Base-by-base conservation (phyloP, 1,284 basidiomycete species). In the Mycena citricolor region DNA sequence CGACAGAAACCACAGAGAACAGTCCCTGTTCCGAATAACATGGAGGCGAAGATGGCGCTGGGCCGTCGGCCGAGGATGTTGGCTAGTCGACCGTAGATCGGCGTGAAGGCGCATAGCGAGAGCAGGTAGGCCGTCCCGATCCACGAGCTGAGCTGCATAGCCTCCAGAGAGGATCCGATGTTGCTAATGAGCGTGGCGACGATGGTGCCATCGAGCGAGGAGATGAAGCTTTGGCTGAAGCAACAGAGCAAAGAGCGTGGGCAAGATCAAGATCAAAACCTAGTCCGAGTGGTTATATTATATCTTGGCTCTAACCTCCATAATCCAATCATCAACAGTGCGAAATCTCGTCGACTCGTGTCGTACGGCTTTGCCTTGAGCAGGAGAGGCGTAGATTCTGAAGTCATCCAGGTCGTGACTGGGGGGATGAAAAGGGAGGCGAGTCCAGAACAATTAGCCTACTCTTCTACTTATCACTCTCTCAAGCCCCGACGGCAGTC, bases 291-390 rank as follows among this genome's bases (percentile, higher is more conserved):
- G 23, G n/a, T 12, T 22, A 43, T n/a, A n/a, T n/a, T n/a, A n/a
- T n/a, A n/a, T n/a, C n/a, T n/a, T n/a, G n/a, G n/a, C n/a, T n/a
- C 50, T 17, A 23, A 48, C 52, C 46, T 52, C 52, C 52, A 54
- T 4, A 54, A 26, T 3, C 52, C 52, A 8, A 39, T 45, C 51
- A 49, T 46, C 24, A 53, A 23, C 26, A 50, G 21, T 22, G 23
- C 51, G 28, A 53, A 49, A 16, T 50, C 51, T 8, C 26, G 21
- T 16, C 44, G 25, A 13, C 32, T 39, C n/a, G 40, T 28, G 24
- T 46, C 44, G 2, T 12, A 29, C 4, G 39, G 46, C n/a, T n/a
- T n/a, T 5, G 33, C n/a, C 29, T 46, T 48, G 32, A 42, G 23
- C 6, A 54, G 19, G 8, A 54, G 52, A n/a, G 52, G 49, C 1